These are phyloP conservation scores for Metroxylon sagu DNA, from an alignment of 176 grass and related monocot genomes.

Conservation along the genomic window DNA sequence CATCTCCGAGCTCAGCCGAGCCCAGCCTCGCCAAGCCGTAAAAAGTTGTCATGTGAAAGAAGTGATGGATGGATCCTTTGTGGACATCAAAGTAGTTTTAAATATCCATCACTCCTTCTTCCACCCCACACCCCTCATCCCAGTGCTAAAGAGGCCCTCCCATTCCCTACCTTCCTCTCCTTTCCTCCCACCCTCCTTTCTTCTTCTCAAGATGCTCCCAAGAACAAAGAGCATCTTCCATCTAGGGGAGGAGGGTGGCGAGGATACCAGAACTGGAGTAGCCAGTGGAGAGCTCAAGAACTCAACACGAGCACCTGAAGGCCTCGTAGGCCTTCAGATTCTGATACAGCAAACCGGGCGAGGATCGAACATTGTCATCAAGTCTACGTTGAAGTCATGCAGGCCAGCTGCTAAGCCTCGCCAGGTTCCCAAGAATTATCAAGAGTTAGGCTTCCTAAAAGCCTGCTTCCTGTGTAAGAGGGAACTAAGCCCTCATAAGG, in stretches of 20 bases:
- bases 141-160: too few relatives aligned
- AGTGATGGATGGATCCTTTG: constrained; percentile 16
- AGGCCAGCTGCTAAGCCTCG: background rate
- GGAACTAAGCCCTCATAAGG: constrained; percentile 44
- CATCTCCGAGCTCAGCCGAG: too few relatives aligned
- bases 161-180: too few relatives aligned
- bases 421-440: constrained; percentile 6
- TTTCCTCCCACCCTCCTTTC: constrained; percentile 8
- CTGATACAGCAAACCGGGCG: constrained; percentile 26
- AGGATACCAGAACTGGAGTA: background rate
- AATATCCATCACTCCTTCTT: constrained; percentile 37
- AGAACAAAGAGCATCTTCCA: constrained; percentile 65
- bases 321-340: constrained; percentile 41
- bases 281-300: constrained; percentile 2
- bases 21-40: too few relatives aligned
- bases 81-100: constrained; percentile 32
- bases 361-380: constrained; percentile 43
- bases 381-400: constrained; percentile 30
- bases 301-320: background rate
- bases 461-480: constrained; percentile 45
- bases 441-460: constrained; percentile 19
- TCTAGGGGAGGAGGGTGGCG: constrained; percentile 58
- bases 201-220: constrained; percentile 40
- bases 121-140: constrained; percentile 2
- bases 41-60: constrained; percentile 11